Percentiles rank a stretch among this genome's conserved stretches.
phyloP scores from a whole-genome alignment of 805 yeast species.

The Saturnispora mendoncae region DNA sequence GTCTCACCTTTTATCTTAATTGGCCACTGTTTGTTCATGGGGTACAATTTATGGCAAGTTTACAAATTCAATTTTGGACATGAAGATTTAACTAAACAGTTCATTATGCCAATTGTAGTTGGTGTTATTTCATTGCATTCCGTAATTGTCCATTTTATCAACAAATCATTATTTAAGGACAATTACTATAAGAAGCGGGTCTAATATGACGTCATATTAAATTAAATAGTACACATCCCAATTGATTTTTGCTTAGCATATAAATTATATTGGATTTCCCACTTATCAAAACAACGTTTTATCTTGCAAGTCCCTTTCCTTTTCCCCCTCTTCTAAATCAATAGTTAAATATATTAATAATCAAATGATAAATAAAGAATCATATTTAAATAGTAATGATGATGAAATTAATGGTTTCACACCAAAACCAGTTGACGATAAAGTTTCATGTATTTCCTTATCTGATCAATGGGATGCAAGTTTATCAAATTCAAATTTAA shows the following conservation, averaged over 20 bases:
- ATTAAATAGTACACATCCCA: not conserved
- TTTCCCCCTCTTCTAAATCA: too few relatives aligned
- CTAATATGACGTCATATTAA: constrained; percentile 1
- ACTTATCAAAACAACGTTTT: too few relatives aligned
- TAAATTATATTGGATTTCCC: too few relatives aligned
- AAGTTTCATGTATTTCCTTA: constrained; percentile 57
- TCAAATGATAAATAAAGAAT: too few relatives aligned
- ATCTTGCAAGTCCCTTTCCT: too few relatives aligned
- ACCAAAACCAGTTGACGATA: constrained; percentile 55
- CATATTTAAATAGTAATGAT: constrained; percentile 56
- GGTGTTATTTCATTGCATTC: constrained; percentile 18
- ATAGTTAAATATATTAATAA: too few relatives aligned
- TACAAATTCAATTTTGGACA: constrained; percentile 14
- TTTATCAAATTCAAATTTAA: not conserved
- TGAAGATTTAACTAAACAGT: constrained; percentile 9
- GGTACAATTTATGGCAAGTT: constrained; percentile 16
- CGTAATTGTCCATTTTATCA: constrained; percentile 21
- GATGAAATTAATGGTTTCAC: constrained; percentile 54
- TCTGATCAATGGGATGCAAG: constrained; percentile 60
- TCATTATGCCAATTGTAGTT: constrained; percentile 17
- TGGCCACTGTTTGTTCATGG: constrained; percentile 17
- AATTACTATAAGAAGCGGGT: constrained; percentile 19
- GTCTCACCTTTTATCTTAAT: constrained; percentile 23
- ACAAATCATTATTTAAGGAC: constrained; percentile 20
- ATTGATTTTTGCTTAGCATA: too few relatives aligned